phyloP scores from a whole-genome alignment of 2,329 filamentous ascomycete genomes.

The Botrytis fragariae region DNA sequence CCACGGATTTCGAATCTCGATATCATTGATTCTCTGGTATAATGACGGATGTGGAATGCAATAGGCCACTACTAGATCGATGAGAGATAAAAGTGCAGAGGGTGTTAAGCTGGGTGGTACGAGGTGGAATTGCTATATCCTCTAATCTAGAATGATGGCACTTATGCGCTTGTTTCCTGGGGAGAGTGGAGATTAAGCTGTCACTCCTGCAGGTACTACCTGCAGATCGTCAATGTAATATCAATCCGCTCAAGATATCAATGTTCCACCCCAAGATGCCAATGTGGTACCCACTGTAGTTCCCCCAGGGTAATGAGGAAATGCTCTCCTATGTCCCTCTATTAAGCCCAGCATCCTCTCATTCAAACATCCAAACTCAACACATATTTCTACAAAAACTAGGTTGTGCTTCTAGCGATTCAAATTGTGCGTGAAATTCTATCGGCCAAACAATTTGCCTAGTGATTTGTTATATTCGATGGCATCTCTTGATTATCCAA shows the following conservation, averaged over 20 bases:
- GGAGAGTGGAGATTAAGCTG: neutral
- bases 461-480: too few species aligned
- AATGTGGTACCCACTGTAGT: neutral
- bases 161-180: neutral
- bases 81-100: neutral
- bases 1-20: neutral
- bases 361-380: neutral
- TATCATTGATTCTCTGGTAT: neutral
- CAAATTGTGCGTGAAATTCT: too few species aligned
- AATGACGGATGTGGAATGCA: neutral
- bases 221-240: neutral
- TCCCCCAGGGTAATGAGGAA: neutral
- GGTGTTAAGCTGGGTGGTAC: neutral
- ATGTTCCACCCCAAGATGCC: too few species aligned
- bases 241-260: too few species aligned
- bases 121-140: neutral
- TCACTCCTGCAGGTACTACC: neutral
- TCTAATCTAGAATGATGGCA: neutral
- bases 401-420: neutral
- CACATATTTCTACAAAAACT: neutral
- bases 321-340: neutral
- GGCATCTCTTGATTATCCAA: too few species aligned
- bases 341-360: neutral
- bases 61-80: neutral
- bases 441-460: accelerated